Conservation (phyloP, 306 rosid species). For the Acacia melanoxylon region DNA sequence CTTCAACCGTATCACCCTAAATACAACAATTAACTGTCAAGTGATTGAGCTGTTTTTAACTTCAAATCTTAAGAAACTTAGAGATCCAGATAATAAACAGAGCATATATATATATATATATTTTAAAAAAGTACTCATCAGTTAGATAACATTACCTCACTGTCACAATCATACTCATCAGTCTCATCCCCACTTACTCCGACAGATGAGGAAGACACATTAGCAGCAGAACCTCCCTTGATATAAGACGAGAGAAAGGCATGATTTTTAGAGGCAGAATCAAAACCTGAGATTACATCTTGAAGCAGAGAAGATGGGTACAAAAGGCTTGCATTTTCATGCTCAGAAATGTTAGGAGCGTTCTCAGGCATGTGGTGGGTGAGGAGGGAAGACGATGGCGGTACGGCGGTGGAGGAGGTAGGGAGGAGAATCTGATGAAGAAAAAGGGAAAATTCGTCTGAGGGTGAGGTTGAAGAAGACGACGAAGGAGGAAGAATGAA, state of each 20-base stretch:
- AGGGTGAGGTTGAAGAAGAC: slow-evolving; percentile 23
- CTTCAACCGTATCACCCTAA: slow-evolving; percentile 54
- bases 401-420: slow-evolving; percentile 31
- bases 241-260: neutral
- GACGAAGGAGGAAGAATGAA: slow-evolving; percentile 33
- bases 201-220: neutral
- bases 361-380: neutral
- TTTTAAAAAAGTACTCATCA: neutral
- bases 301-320: neutral
- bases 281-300: neutral
- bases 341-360: neutral
- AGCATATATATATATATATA: neutral
- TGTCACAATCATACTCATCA: slow-evolving; percentile 63
- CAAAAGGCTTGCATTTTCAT: slow-evolving; percentile 31
- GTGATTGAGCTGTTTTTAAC: neutral
- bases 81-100: neutral
- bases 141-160: slow-evolving; percentile 46
- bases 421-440: slow-evolving; percentile 63
- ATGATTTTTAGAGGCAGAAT: neutral
- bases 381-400: slow-evolving; percentile 20
- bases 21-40: neutral
- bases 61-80: neutral
- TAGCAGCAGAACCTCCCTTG: slow-evolving; percentile 16
- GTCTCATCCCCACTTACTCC: slow-evolving; percentile 49
- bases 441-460: slow-evolving; percentile 67